Percentiles rank a stretch among this genome's conserved stretches.
phyloP scores from a whole-genome alignment of 2,329 filamentous ascomycete species.

The Stagonosporopsis cucurbitacearum region DNA sequence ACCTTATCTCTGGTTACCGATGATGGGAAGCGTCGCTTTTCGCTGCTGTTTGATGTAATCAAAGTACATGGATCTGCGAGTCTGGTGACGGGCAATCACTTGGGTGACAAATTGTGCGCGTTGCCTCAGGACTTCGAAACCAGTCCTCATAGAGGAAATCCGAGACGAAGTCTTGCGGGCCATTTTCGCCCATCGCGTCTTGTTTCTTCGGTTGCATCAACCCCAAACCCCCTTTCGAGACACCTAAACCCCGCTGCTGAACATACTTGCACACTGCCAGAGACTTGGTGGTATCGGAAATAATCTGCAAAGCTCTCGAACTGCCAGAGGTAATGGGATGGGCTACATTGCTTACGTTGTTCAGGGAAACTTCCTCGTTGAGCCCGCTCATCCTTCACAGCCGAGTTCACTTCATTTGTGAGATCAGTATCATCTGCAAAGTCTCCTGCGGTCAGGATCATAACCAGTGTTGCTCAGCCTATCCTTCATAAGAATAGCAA shows the following conservation, averaged over 20 bases:
- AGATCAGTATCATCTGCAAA: background rate
- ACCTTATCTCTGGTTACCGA: background rate
- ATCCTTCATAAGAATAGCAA: background rate
- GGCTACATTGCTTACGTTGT: background rate
- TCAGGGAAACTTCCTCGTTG: background rate
- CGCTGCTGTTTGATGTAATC: background rate
- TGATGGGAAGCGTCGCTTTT: background rate
- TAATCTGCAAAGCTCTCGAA: background rate
- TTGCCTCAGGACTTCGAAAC: background rate
- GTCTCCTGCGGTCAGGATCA: background rate
- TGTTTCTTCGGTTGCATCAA: background rate
- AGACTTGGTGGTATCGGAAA: background rate
- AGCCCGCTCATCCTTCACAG: too few species aligned
- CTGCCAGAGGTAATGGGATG: background rate
- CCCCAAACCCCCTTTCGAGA: background rate
- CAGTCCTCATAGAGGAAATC: constrained; percentile 2
- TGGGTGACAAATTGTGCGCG: background rate
- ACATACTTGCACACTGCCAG: background rate
- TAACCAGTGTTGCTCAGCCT: background rate
- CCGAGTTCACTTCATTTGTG: background rate
- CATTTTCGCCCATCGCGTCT: background rate
- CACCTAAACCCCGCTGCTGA: background rate
- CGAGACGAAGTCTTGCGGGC: constrained; percentile 6
- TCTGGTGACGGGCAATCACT: background rate
- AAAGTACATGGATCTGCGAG: background rate